Conservation (phyloP, 768 basidiomycete species). For the Tricholoma saponaceum region DNA sequence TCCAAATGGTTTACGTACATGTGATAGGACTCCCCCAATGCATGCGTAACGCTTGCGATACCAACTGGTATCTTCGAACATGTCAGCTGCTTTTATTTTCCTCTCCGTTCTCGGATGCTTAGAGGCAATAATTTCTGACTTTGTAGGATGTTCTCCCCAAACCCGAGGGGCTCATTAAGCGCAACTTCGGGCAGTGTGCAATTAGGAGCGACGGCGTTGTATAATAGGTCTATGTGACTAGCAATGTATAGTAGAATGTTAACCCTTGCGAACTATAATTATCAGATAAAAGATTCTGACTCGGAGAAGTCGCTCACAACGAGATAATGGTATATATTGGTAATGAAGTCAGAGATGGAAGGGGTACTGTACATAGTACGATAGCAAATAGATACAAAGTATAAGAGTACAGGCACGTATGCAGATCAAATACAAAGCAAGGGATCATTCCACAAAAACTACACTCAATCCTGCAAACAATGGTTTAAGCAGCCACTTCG, state of each 20-base stretch:
- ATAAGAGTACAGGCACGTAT: too few species aligned
- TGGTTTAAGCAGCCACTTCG: constrained; percentile 7
- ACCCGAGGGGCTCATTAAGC: constrained; percentile 56
- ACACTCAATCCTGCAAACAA: background rate
- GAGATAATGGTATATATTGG: too few species aligned
- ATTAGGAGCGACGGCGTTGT: constrained; percentile 59
- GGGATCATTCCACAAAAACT: background rate
- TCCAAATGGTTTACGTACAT: background rate
- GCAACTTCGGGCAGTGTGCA: constrained; percentile 61
- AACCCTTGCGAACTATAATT: too few species aligned
- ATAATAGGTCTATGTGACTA: constrained; percentile 18
- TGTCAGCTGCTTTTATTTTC: constrained; percentile 29
- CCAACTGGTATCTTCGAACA: constrained; percentile 78
- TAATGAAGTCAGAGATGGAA: too few species aligned
- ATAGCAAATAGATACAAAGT: too few species aligned
- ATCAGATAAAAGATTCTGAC: too few species aligned
- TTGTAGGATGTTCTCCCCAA: constrained; percentile 64
- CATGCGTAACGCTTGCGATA: constrained; percentile 69
- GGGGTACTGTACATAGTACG: too few species aligned
- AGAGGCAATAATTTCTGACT: background rate
- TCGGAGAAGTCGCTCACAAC: too few species aligned
- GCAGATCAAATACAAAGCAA: too few species aligned
- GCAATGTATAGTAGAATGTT: too few species aligned
- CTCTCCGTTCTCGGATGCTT: background rate
- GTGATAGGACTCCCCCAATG: constrained; percentile 67